Base-by-base conservation (phyloP, 1,139 yeast genomes). In the Kodamaea alishanica region DNA sequence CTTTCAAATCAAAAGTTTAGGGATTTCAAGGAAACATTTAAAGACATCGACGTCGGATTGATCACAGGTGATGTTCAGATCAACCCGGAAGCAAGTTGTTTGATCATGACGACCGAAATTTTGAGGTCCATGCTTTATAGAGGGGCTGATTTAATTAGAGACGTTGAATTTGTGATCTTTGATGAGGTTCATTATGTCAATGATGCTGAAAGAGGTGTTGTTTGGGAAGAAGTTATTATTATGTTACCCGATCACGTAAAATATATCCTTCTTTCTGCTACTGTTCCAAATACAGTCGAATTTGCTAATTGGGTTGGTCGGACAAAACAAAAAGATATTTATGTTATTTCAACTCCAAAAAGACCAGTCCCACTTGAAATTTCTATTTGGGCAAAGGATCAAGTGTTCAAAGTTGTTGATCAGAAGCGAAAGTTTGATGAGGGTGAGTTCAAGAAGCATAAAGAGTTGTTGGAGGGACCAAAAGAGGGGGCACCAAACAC, bases 261-360 rank as follows among this genome's bases (percentile, higher is more conserved):
- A 51, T 85, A 85, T 55, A 88, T 90, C 44, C 69, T 90, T 39
- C 66, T 90, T 32, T 89, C 97, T 4, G 98, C 98, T 2, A 92
- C 99, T 0, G 97, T 92, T 8, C 98, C 99, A 6, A 92, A 92
- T 58, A 94, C 98, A 0, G 86, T 80, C 70, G 99, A 92, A 57
- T 92, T 92, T 70, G 99, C 98, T 10, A 89, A 85, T 55, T 92
- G 99, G 99, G 90, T 92, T 11, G 97, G 98, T 20, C 76, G 98
- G 61, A 92, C 98, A 0, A 92, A 92, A 58, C 94, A 87, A 50
- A 90, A 90, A 58, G 95, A 92, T 54, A 92, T 92, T 3, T 92
- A 90, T 54, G 98, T 92, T 32, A 92, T 92, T 28, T 87, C 96
- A 0, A 92, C 98, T 0, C 90, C 95, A 8, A 87, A 92, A 58